Base-by-base conservation (phyloP, 306 rosid species). In the Trifolium pratense region DNA sequence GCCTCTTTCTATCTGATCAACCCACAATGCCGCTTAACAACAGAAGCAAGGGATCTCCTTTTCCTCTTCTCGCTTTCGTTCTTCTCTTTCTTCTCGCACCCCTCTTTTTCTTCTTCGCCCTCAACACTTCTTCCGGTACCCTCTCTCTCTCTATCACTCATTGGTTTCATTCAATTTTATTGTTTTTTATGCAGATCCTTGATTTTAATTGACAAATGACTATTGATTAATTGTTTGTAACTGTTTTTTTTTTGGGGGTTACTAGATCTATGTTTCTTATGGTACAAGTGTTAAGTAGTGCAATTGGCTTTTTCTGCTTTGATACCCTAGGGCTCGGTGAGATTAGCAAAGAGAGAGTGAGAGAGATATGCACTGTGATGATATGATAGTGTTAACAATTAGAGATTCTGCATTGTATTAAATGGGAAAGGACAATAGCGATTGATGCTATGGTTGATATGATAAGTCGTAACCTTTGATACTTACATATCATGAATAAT, bases 81-180 rank as follows among this genome's bases (percentile, higher is more conserved):
- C 84, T 89, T 45, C 79, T 89, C 58, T 77, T 77, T 53, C 60
- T 91, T 67, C 83, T 94, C 63, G 86, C 79, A 17, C 94, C 97
- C 0, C 78, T 87, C 67, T 3, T 88, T 56, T 91, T 94, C 90
- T 88, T 92, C 80, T 60, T 89, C 82, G 71, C 83, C 37, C 78
- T 91, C 74, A 82, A 51, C 80, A 31, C 55, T 66, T 52, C 87
- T 6, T 56, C 62, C n/a, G 87, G 97, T 17, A 73, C 67, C 26
- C 60, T 37, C 52, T 34, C 21, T 36, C 16, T 46, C 13, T 73
- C 9, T 21, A 5, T 56, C 9, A 21, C 5, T 14, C 7, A 39
- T 32, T 36, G 16, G 8, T 61, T 60, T 5, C 1, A 6, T 11
- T 71, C 37, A 0, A 1, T 12, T 5, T 29, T 14, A n/a, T 29